phyloP scores from a whole-genome alignment of 768 basidiomycete species.

The Agrocybe praecox region DNA sequence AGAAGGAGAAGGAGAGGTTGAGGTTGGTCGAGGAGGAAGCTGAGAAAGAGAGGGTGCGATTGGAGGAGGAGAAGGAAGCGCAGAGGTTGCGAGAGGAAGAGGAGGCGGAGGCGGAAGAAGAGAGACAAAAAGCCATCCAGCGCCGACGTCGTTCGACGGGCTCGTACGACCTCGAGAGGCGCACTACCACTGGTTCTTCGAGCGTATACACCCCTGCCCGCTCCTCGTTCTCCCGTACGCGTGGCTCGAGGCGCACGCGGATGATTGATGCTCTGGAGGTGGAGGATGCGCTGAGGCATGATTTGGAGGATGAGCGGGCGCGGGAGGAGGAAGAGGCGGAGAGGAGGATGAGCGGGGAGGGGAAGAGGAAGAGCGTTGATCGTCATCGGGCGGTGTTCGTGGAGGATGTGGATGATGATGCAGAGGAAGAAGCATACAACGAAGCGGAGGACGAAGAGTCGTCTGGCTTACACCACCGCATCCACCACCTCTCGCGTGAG shows the following conservation, averaged over 20 bases:
- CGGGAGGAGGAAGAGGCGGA: neutral
- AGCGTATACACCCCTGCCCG: neutral
- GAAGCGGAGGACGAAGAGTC: constrained; percentile 24
- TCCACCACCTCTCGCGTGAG: constrained; percentile 1
- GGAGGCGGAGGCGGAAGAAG: neutral
- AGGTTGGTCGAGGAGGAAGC: constrained; percentile 5
- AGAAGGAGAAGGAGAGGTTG: constrained; percentile 4
- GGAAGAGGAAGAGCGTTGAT: neutral
- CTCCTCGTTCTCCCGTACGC: neutral
- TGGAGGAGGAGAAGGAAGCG: neutral
- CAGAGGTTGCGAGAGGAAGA: no score
- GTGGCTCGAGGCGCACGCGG: neutral
- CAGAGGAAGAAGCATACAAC: constrained; percentile 11
- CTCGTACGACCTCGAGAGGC: neutral
- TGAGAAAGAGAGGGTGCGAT: neutral
- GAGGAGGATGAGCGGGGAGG: neutral
- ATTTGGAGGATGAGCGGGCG: neutral
- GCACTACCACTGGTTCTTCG: neutral
- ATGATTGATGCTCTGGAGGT: neutral
- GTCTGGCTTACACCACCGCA: no score
- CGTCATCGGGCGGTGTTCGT: no score
- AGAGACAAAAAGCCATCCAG: neutral
- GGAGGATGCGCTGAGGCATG: neutral
- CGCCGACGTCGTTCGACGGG: neutral
- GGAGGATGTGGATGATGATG: neutral